Evolutionary conservation across 306 rosid species (phyloP).

Genomic region (Begonia peltatifolia): DNA sequence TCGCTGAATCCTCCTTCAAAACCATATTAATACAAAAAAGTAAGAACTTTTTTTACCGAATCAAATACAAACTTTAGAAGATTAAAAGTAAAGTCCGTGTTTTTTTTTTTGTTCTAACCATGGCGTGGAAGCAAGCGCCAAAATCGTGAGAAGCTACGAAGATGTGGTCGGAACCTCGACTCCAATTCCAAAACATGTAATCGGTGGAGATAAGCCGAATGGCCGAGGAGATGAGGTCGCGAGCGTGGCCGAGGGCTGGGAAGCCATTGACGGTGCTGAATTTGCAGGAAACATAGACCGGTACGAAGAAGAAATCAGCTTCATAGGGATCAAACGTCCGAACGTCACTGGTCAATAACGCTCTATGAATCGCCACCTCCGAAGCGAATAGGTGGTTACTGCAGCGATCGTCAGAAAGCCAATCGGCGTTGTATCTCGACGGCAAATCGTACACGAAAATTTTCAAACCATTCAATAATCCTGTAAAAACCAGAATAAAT

Average conservation of each 20-base stretch:
- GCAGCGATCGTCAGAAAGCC: conserved; percentile 51
- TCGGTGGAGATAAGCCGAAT: conserved; percentile 30
- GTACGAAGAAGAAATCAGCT: conserved; percentile 85
- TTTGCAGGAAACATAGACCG: conserved; percentile 86
- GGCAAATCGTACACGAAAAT: conserved; percentile 69
- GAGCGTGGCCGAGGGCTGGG: conserved; percentile 93
- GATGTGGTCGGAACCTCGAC: conserved; percentile 68
- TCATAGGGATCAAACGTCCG: conserved; percentile 50
- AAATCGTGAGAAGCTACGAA: conserved; percentile 92
- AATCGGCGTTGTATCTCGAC: conserved; percentile 41
- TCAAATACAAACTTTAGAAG: too few species aligned
- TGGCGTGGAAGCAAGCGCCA: conserved; percentile 82
- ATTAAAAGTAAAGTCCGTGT: neutral
- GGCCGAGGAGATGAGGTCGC: conserved; percentile 53
- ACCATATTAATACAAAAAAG: neutral
- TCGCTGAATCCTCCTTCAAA: conserved; percentile 69
- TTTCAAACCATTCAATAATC: conserved; percentile 31
- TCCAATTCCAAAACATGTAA: conserved; percentile 62
- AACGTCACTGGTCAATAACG: conserved; percentile 45
- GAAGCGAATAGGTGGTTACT: conserved; percentile 63
- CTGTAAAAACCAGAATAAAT: neutral
- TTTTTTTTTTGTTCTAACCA: conserved; percentile 22
- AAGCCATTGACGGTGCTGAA: conserved; percentile 79
- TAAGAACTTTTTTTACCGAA: neutral
- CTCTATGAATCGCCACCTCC: conserved; percentile 70